phyloP scores from a whole-genome alignment of 2,329 filamentous ascomycete species.

The Calonectria hongkongensis region DNA sequence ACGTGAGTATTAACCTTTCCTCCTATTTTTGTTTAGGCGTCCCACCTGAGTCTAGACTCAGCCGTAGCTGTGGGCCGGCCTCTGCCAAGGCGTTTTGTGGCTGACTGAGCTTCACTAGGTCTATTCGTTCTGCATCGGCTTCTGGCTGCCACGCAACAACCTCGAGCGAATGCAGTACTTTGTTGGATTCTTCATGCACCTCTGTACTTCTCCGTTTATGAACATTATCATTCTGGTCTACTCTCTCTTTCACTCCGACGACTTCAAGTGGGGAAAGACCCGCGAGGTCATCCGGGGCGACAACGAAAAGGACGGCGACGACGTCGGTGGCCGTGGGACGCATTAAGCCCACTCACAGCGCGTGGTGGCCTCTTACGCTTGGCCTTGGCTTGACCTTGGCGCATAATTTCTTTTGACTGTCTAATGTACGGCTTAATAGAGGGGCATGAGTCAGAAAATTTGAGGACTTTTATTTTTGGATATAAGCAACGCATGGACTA shows the following conservation, averaged over 20 bases:
- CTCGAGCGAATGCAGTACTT: conserved; percentile 63
- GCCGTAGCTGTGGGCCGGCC: conserved; percentile 28
- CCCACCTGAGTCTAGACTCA: conserved; percentile 34
- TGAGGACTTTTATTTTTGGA: conserved; percentile 22
- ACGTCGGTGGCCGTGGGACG: conserved; percentile 51
- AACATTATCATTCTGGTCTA: conserved; percentile 66
- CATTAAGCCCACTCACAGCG: conserved; percentile 36
- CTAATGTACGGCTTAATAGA: conserved; percentile 24
- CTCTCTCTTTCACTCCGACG: conserved; percentile 65
- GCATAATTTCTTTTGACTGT: conserved; percentile 27
- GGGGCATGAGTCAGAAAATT: conserved; percentile 23
- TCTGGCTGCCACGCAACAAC: conserved; percentile 64
- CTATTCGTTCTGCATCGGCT: conserved; percentile 65
- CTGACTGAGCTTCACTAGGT: conserved; percentile 55
- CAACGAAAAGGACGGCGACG: conserved; percentile 54
- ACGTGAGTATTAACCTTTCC: conserved; percentile 58
- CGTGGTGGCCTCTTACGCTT: not conserved
- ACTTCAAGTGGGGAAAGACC: conserved; percentile 69
- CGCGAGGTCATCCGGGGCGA: conserved; percentile 59
- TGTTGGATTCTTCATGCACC: conserved; percentile 61
- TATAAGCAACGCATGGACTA: conserved; percentile 27
- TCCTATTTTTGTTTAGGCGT: conserved; percentile 8
- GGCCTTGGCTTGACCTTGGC: conserved; percentile 12
- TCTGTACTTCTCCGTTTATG: conserved; percentile 63
- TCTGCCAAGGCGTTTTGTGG: conserved; percentile 25